phyloP scores from a whole-genome alignment of 73 alveolate species.

The Paramecium octaurelia region DNA sequence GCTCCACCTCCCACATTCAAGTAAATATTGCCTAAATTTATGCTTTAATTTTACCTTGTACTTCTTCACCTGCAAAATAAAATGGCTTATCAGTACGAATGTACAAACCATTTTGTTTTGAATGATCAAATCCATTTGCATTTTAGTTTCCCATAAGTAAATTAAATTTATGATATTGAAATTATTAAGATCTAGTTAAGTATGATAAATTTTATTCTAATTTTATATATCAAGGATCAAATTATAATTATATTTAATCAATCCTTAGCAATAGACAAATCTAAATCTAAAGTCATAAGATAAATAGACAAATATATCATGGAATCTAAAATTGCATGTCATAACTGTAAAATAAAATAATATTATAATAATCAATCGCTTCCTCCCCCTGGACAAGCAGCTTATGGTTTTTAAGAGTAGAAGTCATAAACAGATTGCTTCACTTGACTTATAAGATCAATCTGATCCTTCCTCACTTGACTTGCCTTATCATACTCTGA shows the following conservation, averaged over 20 bases:
- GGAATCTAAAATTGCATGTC: background rate
- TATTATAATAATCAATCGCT: background rate
- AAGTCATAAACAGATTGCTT: background rate
- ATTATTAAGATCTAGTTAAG: background rate
- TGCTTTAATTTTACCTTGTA: background rate
- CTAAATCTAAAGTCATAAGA: too few relatives aligned
- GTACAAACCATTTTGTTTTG: background rate
- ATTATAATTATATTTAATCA: background rate
- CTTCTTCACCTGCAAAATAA: slow-evolving; percentile 37
- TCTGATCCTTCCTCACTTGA: slow-evolving; percentile 33
- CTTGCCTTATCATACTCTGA: slow-evolving; percentile 33
- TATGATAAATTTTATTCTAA: background rate
- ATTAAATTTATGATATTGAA: background rate
- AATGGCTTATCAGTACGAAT: slow-evolving; percentile 20
- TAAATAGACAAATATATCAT: too few relatives aligned
- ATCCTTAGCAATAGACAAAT: background rate
- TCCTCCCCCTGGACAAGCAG: background rate
- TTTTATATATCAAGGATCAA: background rate
- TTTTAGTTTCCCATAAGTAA: slow-evolving; percentile 1
- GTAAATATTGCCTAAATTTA: background rate
- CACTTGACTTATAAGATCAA: slow-evolving; percentile 7
- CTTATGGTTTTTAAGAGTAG: slow-evolving; percentile 1
- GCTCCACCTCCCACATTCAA: slow-evolving; percentile 1
- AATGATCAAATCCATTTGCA: background rate
- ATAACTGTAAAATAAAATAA: background rate